These are phyloP conservation scores for Lentinus tigrinus DNA, from an alignment of 768 basidiomycete genomes.

Conservation along the genomic window DNA sequence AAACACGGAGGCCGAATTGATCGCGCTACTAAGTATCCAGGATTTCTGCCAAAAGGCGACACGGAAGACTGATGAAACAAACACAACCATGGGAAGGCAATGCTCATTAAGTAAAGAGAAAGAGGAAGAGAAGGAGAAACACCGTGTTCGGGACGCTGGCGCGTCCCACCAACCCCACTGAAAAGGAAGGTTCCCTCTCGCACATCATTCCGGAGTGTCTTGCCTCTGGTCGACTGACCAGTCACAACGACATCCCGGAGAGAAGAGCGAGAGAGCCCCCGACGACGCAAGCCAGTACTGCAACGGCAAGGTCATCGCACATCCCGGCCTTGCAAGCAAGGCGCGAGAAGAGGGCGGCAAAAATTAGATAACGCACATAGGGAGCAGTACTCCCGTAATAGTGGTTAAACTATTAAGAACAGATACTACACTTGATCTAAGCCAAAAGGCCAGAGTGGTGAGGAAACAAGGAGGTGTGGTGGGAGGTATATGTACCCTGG, in stretches of 20 bases:
- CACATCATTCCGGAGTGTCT: constrained; percentile 4
- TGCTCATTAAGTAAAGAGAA: too few species aligned
- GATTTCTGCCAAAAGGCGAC: too few species aligned
- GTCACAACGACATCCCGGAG: constrained; percentile 11
- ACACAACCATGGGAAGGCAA: too few species aligned
- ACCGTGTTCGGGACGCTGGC: too few species aligned
- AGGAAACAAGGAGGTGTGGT: constrained; percentile 20
- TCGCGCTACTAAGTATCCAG: too few species aligned
- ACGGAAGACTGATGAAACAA: too few species aligned
- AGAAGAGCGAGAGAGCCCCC: constrained; percentile 23
- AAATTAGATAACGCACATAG: constrained; percentile 21
- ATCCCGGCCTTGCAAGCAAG: constrained; percentile 29
- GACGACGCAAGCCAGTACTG: constrained; percentile 31
- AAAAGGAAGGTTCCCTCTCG: not conserved
- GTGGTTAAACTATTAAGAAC: constrained; percentile 58
- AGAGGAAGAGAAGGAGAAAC: too few species aligned
- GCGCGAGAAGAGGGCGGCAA: constrained; percentile 23
- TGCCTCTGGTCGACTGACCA: constrained; percentile 13
- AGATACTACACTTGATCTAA: constrained; percentile 81
- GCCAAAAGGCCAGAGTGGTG: constrained; percentile 64
- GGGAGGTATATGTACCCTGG: not conserved
- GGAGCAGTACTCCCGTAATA: constrained; percentile 25
- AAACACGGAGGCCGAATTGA: too few species aligned
- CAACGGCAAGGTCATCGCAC: constrained; percentile 29
- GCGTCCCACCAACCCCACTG: too few species aligned